Evolutionary conservation across 257 asterid species (phyloP).

Genomic region (Orobanche coerulescens): DNA sequence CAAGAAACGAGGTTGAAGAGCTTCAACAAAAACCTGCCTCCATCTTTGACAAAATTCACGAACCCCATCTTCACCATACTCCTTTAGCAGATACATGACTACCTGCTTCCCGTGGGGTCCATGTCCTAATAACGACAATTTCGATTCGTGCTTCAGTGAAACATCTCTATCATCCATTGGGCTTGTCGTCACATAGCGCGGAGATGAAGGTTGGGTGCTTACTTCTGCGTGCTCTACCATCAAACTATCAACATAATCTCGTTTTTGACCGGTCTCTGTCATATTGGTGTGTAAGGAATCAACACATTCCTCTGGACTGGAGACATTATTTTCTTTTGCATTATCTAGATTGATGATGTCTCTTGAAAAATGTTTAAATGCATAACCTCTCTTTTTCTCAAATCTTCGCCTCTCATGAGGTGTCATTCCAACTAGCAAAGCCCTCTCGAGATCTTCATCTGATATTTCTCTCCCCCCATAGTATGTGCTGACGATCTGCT

Average conservation of each 20-base stretch:
- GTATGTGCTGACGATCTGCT: slow-evolving; percentile 64
- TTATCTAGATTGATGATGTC: slow-evolving; percentile 14
- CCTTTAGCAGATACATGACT: slow-evolving; percentile 47
- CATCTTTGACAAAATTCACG: slow-evolving; percentile 84
- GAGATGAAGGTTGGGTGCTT: slow-evolving; percentile 16
- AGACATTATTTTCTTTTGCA: slow-evolving; percentile 12
- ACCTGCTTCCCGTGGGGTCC: slow-evolving; percentile 97
- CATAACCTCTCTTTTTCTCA: slow-evolving; percentile 52
- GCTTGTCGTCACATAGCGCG: slow-evolving; percentile 19
- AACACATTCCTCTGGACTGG: slow-evolving; percentile 21
- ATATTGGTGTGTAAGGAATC: slow-evolving; percentile 16
- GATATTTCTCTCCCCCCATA: slow-evolving; percentile 88
- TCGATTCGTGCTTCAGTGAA: slow-evolving; percentile 38
- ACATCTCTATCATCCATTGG: slow-evolving; percentile 21
- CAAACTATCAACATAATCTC: slow-evolving; percentile 24
- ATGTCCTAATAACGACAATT: slow-evolving; percentile 75
- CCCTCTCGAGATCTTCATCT: slow-evolving; percentile 72
- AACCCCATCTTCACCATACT: slow-evolving; percentile 77
- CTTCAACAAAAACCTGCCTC: slow-evolving; percentile 84
- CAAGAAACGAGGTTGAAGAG: slow-evolving; percentile 84
- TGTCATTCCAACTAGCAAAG: slow-evolving; percentile 80
- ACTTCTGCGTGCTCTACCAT: slow-evolving; percentile 17
- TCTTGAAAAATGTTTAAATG: slow-evolving; percentile 35
- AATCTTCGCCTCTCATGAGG: slow-evolving; percentile 71
- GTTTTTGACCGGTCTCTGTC: slow-evolving; percentile 29